Percentiles rank a stretch among this genome's conserved stretches.
phyloP scores from a whole-genome alignment of 257 asterid genomes.

The Nicotiana tomentosiformis region DNA sequence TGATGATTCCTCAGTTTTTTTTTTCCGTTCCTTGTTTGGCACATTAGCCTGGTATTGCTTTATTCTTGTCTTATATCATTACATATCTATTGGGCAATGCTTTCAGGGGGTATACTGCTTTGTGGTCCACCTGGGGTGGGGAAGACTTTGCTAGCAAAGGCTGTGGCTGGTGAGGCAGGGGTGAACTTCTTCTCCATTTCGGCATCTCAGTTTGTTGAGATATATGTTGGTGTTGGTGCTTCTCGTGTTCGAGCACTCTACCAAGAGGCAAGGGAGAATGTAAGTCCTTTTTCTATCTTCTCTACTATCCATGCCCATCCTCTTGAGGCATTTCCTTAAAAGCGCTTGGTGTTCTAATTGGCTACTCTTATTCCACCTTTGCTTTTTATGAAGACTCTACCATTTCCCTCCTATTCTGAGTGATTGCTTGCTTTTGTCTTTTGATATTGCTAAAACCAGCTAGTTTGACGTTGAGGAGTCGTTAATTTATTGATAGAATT shows the following conservation, averaged over 20 bases:
- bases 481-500: not conserved
- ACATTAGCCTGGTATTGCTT: not conserved
- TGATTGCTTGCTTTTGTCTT: not conserved
- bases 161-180: conserved; percentile 99
- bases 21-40: not conserved
- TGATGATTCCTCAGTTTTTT: not conserved
- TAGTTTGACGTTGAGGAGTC: not conserved
- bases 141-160: conserved; percentile 94
- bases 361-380: not conserved
- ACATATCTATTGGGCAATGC: conserved; percentile 6
- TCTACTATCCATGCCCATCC: conserved; percentile 1
- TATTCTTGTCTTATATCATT: conserved; percentile 7
- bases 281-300: conserved; percentile 25
- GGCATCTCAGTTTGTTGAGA: conserved; percentile 97
- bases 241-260: conserved; percentile 96
- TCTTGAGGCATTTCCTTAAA: not conserved
- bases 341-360: not conserved
- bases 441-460: not conserved
- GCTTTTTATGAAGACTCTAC: not conserved
- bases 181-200: conserved; percentile 98
- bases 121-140: conserved; percentile 99
- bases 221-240: conserved; percentile 98
- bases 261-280: conserved; percentile 96
- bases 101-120: conserved; percentile 91
- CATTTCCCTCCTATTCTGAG: not conserved